phyloP scores from a whole-genome alignment of 495 filamentous ascomycete genomes.

The Pseudoneurospora amorphoporcata region DNA sequence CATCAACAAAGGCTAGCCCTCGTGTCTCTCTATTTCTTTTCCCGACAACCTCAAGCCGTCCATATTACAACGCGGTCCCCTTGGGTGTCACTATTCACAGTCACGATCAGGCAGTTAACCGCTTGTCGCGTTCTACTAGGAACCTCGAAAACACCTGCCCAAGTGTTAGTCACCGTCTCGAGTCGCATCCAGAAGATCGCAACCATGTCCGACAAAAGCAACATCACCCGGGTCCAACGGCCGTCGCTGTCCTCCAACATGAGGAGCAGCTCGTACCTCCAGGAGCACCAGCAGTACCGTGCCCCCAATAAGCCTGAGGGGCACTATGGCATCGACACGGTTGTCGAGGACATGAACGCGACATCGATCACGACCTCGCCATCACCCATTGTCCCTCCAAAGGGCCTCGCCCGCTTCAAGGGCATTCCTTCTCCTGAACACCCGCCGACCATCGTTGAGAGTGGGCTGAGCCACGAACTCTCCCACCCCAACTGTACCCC shows the following conservation, averaged over 20 bases:
- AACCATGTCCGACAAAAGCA: slow-evolving; percentile 28
- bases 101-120: background rate
- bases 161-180: background rate
- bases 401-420: slow-evolving; percentile 35
- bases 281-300: slow-evolving; percentile 67
- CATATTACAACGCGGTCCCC: background rate
- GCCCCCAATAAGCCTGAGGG: slow-evolving; percentile 43
- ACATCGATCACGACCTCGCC: slow-evolving; percentile 14
- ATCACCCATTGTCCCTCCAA: slow-evolving; percentile 12
- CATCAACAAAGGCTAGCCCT: background rate
- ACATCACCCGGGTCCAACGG: slow-evolving; percentile 22
- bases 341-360: slow-evolving; percentile 37
- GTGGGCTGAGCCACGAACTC: slow-evolving; percentile 44
- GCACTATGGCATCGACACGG: slow-evolving; percentile 45
- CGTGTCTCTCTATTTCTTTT: background rate
- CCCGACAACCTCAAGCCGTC: background rate
- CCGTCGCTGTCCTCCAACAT: slow-evolving; percentile 39
- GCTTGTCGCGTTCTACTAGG: background rate
- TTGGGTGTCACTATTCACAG: background rate
- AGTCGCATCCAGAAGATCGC: slow-evolving; percentile 1
- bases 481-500: slow-evolving; percentile 47
- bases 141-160: background rate
- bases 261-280: slow-evolving; percentile 59
- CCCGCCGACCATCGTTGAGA: slow-evolving; percentile 45
- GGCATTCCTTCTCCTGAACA: slow-evolving; percentile 41